These are phyloP conservation scores for Eleusine coracana DNA, from an alignment of 176 grass and related monocot species.

Conservation along the genomic window DNA sequence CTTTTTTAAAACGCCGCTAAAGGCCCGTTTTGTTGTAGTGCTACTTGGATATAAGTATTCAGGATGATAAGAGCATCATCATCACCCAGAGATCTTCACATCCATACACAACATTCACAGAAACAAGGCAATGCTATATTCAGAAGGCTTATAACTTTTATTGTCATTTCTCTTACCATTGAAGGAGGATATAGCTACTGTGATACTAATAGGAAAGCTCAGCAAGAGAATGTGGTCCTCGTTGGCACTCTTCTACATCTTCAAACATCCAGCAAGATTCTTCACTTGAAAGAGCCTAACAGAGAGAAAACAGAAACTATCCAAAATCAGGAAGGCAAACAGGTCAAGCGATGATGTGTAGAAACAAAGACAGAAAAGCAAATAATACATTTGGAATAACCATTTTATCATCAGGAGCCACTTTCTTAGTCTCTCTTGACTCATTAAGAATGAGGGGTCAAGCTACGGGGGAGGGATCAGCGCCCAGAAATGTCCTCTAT, in stretches of 20 bases:
- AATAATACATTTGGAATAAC: conserved; percentile 47
- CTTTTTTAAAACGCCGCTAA: no score
- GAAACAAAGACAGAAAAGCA: conserved; percentile 24
- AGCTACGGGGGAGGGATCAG: background rate
- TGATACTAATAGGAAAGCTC: conserved; percentile 97
- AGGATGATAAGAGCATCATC: background rate
- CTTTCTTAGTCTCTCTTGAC: conserved; percentile 5
- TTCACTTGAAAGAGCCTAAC: conserved; percentile 58
- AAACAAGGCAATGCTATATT: conserved; percentile 4
- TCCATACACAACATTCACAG: conserved; percentile 1
- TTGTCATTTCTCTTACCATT: conserved; percentile 65
- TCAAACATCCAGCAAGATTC: conserved; percentile 97
- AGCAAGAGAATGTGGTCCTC: conserved; percentile 85
- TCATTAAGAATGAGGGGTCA: background rate
- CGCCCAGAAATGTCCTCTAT: background rate
- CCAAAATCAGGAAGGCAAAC: conserved; percentile 20
- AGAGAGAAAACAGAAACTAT: conserved; percentile 38
- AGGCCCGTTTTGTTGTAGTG: no score
- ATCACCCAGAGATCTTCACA: background rate
- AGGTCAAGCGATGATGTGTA: background rate
- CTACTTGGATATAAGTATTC: conserved; percentile 18
- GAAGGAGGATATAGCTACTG: conserved; percentile 81
- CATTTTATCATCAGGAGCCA: conserved; percentile 29
- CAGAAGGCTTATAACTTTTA: background rate
- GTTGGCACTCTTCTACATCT: conserved; percentile 66